Evolutionary conservation across 208 protist species (phyloP).

Genomic region (Zelonia costaricensis): DNA sequence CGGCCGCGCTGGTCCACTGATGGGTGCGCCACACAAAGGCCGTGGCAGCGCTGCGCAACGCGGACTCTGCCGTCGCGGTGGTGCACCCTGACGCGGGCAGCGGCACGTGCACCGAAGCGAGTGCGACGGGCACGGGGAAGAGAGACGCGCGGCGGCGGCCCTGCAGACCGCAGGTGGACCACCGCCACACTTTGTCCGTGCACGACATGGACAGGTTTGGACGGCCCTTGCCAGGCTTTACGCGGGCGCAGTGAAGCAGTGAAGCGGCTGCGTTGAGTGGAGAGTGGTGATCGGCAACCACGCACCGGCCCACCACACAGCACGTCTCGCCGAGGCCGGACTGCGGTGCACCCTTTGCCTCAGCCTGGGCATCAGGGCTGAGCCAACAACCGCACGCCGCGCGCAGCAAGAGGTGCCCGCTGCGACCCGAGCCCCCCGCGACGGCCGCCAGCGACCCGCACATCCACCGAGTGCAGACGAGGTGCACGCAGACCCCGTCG

Average conservation of each 20-base stretch:
- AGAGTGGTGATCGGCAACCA: slow-evolving; percentile 53
- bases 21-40: slow-evolving; percentile 24
- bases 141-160: slow-evolving; percentile 42
- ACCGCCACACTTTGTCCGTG: slow-evolving; percentile 89
- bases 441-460: slow-evolving; percentile 68
- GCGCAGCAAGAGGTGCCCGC: slow-evolving; percentile 58
- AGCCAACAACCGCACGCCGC: slow-evolving; percentile 40
- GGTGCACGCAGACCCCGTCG: slow-evolving; percentile 40
- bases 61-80: too few relatives aligned
- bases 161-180: slow-evolving; percentile 72
- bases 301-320: slow-evolving; percentile 32
- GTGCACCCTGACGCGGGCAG: neutral
- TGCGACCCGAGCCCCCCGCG: slow-evolving; percentile 30
- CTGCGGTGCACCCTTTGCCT: neutral
- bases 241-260: slow-evolving; percentile 29
- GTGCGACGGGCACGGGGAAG: slow-evolving; percentile 40
- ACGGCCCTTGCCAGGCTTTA: slow-evolving; percentile 85
- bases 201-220: slow-evolving; percentile 89
- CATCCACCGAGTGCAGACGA: slow-evolving; percentile 74
- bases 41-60: neutral
- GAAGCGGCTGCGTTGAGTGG: slow-evolving; percentile 33
- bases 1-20: too few relatives aligned
- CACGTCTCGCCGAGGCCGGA: too few relatives aligned
- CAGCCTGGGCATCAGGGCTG: neutral
- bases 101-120: slow-evolving; percentile 42